phyloP scores from a whole-genome alignment of 495 filamentous ascomycete species.

The Staphylotrichum tortipilum region DNA sequence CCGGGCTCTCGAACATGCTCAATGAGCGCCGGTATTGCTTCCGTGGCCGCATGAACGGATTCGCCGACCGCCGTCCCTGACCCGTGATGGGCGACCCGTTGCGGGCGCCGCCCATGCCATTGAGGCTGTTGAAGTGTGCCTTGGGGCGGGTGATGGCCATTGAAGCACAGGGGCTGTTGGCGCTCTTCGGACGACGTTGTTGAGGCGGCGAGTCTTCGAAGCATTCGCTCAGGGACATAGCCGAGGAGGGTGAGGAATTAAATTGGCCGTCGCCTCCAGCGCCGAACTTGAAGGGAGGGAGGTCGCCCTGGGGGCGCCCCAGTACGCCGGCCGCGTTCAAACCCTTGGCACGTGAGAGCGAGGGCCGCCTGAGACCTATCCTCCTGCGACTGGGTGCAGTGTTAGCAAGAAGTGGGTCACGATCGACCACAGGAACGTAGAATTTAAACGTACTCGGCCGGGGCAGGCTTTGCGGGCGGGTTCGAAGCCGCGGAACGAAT shows the following conservation, averaged over 20 bases:
- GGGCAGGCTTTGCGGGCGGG: conserved; percentile 40
- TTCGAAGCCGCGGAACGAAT: conserved; percentile 40
- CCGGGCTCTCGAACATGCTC: conserved; percentile 94
- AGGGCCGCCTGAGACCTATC: conserved; percentile 50
- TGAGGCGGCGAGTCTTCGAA: conserved; percentile 72
- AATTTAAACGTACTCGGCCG: conserved; percentile 41
- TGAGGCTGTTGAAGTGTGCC: conserved; percentile 45
- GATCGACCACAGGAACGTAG: conserved; percentile 2
- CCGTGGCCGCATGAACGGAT: conserved; percentile 64
- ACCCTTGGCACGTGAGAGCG: conserved; percentile 51
- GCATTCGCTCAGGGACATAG: conserved; percentile 66
- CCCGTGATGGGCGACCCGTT: conserved; percentile 64
- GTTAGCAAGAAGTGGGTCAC: conserved; percentile 9
- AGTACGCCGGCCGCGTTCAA: conserved; percentile 45
- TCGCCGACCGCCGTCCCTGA: conserved; percentile 62
- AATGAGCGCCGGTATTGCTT: conserved; percentile 85
- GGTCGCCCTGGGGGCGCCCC: conserved; percentile 41
- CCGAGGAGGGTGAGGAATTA: conserved; percentile 34
- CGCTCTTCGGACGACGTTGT: conserved; percentile 50
- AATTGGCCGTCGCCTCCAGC: conserved; percentile 47
- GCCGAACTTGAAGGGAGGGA: conserved; percentile 69
- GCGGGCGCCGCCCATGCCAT: conserved; percentile 38
- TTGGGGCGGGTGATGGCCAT: conserved; percentile 51
- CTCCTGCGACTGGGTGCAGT: conserved; percentile 44
- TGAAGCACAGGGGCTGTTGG: conserved; percentile 45